Conservation (phyloP, 352 stramenopile genomes). For the Globisporangium okanoganense region DNA sequence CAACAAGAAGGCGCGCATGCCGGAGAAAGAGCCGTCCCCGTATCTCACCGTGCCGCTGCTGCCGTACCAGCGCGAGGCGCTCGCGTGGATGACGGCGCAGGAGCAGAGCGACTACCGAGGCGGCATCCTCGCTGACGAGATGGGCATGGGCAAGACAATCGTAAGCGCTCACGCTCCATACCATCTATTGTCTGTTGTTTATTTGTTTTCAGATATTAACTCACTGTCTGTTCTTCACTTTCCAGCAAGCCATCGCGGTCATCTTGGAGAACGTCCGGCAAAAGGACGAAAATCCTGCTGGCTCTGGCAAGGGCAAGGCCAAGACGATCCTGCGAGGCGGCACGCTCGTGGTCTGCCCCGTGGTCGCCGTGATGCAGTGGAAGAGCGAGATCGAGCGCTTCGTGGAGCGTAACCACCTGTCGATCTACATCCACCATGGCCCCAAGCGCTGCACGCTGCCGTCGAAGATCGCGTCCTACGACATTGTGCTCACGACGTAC, state of each 20-base stretch:
- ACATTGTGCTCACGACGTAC: constrained; percentile 99
- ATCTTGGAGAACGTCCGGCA: constrained; percentile 91
- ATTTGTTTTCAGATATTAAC: too few relatives aligned
- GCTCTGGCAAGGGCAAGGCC: not conserved
- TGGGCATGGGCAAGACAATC: constrained; percentile 97
- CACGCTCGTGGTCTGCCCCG: constrained; percentile 96
- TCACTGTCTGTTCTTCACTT: too few relatives aligned
- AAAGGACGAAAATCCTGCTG: not conserved
- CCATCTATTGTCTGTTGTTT: too few relatives aligned
- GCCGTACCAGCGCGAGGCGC: constrained; percentile 98
- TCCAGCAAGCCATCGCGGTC: constrained; percentile 91
- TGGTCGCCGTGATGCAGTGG: constrained; percentile 96
- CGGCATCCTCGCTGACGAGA: constrained; percentile 98
- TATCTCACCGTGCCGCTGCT: constrained; percentile 89
- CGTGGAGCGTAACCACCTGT: constrained; percentile 88
- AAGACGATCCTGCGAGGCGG: constrained; percentile 41
- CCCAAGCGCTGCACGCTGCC: constrained; percentile 68
- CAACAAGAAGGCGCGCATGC: constrained; percentile 60
- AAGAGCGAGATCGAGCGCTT: constrained; percentile 91
- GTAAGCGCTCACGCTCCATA: too few relatives aligned
- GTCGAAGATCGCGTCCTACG: constrained; percentile 91
- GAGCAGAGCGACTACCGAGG: constrained; percentile 89
- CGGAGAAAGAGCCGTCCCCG: constrained; percentile 69
- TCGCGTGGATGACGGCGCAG: constrained; percentile 94
- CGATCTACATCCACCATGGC: constrained; percentile 96